Base-by-base conservation (phyloP, 2,329 filamentous ascomycete genomes). In the Leptodontidium sp. region DNA sequence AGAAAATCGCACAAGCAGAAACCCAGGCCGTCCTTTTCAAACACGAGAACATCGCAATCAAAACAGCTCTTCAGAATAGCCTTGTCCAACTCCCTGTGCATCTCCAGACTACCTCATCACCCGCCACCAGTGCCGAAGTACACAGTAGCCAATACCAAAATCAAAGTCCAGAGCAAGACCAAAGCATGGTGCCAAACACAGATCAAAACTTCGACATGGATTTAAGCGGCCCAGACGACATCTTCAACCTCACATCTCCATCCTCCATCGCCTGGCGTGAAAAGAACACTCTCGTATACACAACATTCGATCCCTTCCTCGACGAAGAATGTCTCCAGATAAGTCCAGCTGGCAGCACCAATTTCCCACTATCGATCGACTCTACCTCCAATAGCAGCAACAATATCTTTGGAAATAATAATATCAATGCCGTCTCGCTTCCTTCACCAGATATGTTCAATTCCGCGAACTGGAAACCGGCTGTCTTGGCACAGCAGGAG, bases 21-120 rank as follows among this genome's bases (percentile, higher is more conserved):
- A 68, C 55, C 2, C 67, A 77, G 66, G 63, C 69, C 17, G 35
- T 53, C 2, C 26, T 64, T 11, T 58, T 73, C 15, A 65, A 70
- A 53, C 68, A 73, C 29, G 75, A 77, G 61, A 77, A 77, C 45
- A 49, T 63, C 40, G 68, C 65, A 12, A 75, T 77, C 9, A 73
- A 68, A 64, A 62, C 62, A 0, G 47, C 67, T 2, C 53, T 75
- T 35, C 43, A 63, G 12, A 70, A 67, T 26, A 62, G 68, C 21
- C 68, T 68, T 17, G 67, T 72, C n/a, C 45, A 66, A 1, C 26
- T 69, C n/a, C 32, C 67, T 11, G 7, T 45, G n/a, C 35, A 21
- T n/a, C 21, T 14, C 40, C n/a, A 38, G 29, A 26, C 64, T 40
- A 43, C 45, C 26, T 59, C 24, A n/a, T 15, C 40, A 26, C 61